Evolutionary conservation across 306 rosid genomes (phyloP).

Genomic region (Cucurbita maxima): DNA sequence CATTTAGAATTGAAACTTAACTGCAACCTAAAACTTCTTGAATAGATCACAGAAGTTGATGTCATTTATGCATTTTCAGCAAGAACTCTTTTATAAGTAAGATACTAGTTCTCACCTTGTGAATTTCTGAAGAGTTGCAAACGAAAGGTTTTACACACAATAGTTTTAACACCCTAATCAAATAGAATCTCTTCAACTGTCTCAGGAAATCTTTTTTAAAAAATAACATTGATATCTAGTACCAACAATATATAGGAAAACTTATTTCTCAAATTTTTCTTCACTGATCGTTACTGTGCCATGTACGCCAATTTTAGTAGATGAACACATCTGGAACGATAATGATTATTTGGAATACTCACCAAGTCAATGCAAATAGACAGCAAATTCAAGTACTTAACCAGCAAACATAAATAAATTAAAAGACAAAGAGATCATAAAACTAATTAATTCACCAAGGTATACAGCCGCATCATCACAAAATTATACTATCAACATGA

Average conservation of each 20-base stretch:
- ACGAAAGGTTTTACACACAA: not conserved
- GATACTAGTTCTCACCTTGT: not conserved
- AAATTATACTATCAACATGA: not conserved
- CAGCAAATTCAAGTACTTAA: not conserved
- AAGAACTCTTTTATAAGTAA: not conserved
- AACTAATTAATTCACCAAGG: not conserved
- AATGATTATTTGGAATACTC: not conserved
- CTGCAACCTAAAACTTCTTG: not conserved
- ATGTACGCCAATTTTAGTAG: not conserved
- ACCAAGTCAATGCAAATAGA: not conserved
- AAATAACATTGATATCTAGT: not conserved
- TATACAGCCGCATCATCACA: not conserved
- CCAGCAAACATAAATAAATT: not conserved
- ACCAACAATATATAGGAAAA: not conserved
- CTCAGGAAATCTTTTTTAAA: not conserved
- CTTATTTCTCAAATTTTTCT: not conserved
- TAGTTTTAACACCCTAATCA: not conserved
- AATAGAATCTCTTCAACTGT: not conserved
- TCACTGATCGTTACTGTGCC: not conserved
- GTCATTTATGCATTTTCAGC: not conserved
- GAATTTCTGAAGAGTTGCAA: not conserved
- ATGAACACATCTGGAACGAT: not conserved
- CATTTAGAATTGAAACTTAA: not conserved
- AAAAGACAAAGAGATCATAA: not conserved
- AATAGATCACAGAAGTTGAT: not conserved